Evolutionary conservation across 2,329 filamentous ascomycete genomes (phyloP).

Genomic region (Epichloe sibirici): DNA sequence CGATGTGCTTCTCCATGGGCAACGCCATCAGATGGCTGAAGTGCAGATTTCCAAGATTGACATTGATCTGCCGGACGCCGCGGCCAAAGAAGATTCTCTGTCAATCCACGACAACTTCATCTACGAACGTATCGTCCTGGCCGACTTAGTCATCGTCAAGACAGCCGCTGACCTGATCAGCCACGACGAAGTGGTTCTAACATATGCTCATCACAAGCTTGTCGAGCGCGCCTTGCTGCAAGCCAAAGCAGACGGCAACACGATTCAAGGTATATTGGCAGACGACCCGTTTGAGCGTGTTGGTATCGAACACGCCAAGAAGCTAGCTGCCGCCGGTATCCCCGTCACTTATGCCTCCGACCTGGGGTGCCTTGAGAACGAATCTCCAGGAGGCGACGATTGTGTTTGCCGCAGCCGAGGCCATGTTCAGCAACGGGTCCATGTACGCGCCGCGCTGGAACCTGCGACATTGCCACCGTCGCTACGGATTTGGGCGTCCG

Average conservation of each 20-base stretch:
- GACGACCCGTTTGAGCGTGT: conserved; percentile 51
- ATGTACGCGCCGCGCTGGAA: conserved; percentile 81
- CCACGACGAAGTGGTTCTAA: conserved; percentile 71
- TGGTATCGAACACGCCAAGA: conserved; percentile 51
- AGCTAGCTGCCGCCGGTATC: conserved; percentile 55
- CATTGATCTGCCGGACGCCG: conserved; percentile 67
- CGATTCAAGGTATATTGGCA: conserved; percentile 75
- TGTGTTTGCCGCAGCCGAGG: conserved; percentile 80
- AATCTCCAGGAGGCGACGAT: conserved; percentile 57
- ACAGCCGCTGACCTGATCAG: conserved; percentile 65
- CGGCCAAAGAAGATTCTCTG: conserved; percentile 73
- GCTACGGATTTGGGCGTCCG: conserved; percentile 65
- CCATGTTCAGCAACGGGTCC: conserved; percentile 89
- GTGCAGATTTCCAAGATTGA: conserved; percentile 83
- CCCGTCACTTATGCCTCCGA: conserved; percentile 69
- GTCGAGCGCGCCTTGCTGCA: conserved; percentile 71
- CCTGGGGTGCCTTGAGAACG: conserved; percentile 59
- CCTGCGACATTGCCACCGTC: conserved; percentile 73
- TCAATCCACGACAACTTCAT: conserved; percentile 75
- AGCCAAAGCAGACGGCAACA: conserved; percentile 57
- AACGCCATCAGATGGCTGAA: conserved; percentile 95
- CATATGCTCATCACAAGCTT: conserved; percentile 75
- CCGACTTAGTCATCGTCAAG: conserved; percentile 73
- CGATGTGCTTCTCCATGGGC: conserved; percentile 92
- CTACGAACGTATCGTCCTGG: conserved; percentile 76